Percentiles rank a stretch among this genome's conserved stretches.
Conservation (phyloP, 2,329 filamentous ascomycete species). For the Lojkania enalia region DNA sequence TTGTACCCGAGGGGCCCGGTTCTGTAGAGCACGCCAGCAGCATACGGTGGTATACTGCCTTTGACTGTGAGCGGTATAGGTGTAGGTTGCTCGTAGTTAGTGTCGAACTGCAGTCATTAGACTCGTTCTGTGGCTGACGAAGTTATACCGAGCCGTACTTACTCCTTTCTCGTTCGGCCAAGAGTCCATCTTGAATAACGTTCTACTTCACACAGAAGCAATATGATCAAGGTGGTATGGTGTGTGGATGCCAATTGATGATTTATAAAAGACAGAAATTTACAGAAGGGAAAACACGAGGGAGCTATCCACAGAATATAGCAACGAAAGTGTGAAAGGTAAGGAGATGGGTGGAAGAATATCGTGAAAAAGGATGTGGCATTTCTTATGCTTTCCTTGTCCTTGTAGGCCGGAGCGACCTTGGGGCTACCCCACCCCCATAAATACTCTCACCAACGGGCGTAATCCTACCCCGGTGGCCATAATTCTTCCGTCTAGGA, state of each 20-base stretch:
- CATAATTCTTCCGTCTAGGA: neutral
- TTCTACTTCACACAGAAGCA: neutral
- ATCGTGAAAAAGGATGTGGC: neutral
- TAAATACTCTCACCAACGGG: neutral
- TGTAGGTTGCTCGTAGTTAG: slow-evolving; percentile 65
- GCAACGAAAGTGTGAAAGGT: neutral
- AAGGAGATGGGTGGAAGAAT: neutral
- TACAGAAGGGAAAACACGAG: neutral
- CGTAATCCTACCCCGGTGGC: neutral
- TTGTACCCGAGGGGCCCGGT: slow-evolving; percentile 71
- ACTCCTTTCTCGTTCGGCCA: slow-evolving; percentile 37
- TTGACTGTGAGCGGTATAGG: slow-evolving; percentile 66
- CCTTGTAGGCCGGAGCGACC: no score
- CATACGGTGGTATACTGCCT: slow-evolving; percentile 71
- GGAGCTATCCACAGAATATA: neutral
- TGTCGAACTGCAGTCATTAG: no score
- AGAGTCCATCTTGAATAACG: slow-evolving; percentile 17
- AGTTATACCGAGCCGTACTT: no score
- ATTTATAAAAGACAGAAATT: neutral
- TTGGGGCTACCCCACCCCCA: neutral
- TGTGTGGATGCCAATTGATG: neutral
- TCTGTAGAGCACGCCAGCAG: slow-evolving; percentile 71
- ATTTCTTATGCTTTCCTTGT: no score
- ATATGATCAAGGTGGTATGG: neutral
- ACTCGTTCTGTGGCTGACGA: no score